Percentiles rank a stretch among this genome's conserved stretches.
phyloP scores from a whole-genome alignment of 2,329 filamentous ascomycete genomes.

The Aureobasidium mangrovei region DNA sequence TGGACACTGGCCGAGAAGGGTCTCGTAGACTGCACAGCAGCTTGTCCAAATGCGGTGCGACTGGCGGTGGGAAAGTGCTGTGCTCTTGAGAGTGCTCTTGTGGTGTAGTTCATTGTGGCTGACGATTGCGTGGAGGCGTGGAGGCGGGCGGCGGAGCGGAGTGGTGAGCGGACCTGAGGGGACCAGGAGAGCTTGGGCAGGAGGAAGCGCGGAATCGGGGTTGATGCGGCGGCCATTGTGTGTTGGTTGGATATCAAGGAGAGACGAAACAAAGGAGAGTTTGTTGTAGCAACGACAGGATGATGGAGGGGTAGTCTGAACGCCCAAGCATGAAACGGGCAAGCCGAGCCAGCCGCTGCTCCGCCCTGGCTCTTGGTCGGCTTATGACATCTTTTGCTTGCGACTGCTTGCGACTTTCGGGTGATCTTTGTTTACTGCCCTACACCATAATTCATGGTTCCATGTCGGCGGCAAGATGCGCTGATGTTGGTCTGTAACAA shows the following conservation, averaged over 20 bases:
- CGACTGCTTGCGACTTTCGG: no score
- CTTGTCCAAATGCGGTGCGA: neutral
- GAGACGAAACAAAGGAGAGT: conserved; percentile 13
- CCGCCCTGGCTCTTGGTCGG: neutral
- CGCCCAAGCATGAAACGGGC: neutral
- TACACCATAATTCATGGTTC: no score
- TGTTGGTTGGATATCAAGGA: neutral
- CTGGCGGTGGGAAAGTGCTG: neutral
- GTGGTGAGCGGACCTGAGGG: neutral
- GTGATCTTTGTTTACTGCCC: no score
- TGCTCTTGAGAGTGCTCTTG: conserved; percentile 5
- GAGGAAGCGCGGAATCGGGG: conserved; percentile 31
- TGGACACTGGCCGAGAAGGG: conserved; percentile 59
- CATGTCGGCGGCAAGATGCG: no score
- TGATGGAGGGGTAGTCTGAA: neutral
- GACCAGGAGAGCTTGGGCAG: conserved; percentile 31
- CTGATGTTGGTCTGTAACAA: no score
- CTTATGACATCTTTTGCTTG: neutral
- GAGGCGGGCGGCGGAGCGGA: neutral
- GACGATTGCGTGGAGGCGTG: conserved; percentile 9
- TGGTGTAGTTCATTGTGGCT: conserved; percentile 11
- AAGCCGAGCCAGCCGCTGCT: neutral
- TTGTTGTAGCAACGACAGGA: conserved; percentile 8
- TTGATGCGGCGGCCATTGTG: conserved; percentile 6
- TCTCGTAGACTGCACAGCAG: conserved; percentile 15